Base-by-base conservation (phyloP, 2,329 filamentous ascomycete genomes). In the Balansia obtecta region DNA sequence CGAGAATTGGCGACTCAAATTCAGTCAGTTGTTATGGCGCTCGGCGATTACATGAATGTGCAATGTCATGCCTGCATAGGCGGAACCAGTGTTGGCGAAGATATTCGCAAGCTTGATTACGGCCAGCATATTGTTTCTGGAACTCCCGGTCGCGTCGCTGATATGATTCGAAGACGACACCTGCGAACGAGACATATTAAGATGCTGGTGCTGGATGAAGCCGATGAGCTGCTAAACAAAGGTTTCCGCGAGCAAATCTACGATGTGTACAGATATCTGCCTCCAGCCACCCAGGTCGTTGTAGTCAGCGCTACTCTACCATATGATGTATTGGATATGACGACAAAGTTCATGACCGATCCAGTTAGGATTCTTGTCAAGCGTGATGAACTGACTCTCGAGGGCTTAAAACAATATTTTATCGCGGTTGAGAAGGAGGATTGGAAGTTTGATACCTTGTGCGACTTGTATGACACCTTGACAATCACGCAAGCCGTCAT, bases 21-120 rank as follows among this genome's bases (percentile, higher is more conserved):
- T 57, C 93, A 98, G 71, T 95, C 88, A 37, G 93, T 98, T 53
- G 86, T 98, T 60, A 95, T 97, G 83, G 93, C 93, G n/a, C 80
- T 98, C n/a, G 93, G 93, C 57, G 93, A 98, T 70, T 98, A 96
- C 76, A 97, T 98, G 93, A 96, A 96, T 65, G 88, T 98, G 3
- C 90, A 98, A 71, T 98, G 93, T 72, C 93, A 98, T 63, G 91
- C 93, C 53, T 98, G 93, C 70, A 97, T 98, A 62, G 93, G 93
- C 58, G 93, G 93, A 53, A 98, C 93, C 58, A 97, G 95, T 64
- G 90, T 98, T 38, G 89, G 93, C 60, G 93, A 97, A 66, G 93
- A 98, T 65, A 98, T 98, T 60, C 85, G 88, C 67, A 95, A 95
- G 72, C 86, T 98, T 54, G 89, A 97, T 67, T 93, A 97, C 62